A percentile compares a stretch with the other conserved stretches of the same genome.
These are phyloP conservation scores for Multifurca ochricompacta DNA, from an alignment of 768 basidiomycete genomes.

Conservation along the genomic window DNA sequence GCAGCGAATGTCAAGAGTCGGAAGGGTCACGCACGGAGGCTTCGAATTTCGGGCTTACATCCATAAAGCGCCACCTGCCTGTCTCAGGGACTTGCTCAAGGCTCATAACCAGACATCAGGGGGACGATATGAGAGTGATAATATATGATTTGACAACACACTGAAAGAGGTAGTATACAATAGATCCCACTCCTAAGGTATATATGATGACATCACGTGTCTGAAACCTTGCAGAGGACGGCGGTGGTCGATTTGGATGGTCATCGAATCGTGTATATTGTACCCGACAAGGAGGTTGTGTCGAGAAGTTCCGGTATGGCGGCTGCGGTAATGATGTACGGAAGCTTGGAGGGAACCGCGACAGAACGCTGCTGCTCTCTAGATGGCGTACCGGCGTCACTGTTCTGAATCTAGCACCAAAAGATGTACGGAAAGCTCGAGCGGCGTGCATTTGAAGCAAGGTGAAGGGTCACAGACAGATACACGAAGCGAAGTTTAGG, in stretches of 20 bases:
- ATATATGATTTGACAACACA: slow-evolving; percentile 21
- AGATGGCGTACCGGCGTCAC: background rate
- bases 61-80: slow-evolving; percentile 86
- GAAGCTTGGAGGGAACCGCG: background rate
- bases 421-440: background rate
- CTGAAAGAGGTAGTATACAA: slow-evolving; percentile 28
- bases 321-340: background rate
- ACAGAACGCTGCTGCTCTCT: background rate
- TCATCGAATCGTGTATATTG: slow-evolving; percentile 18
- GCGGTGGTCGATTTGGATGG: background rate
- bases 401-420: background rate
- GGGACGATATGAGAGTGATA: background rate
- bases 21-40: slow-evolving; percentile 34
- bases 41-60: slow-evolving; percentile 53
- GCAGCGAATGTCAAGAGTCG: background rate
- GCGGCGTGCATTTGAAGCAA: background rate
- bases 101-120: slow-evolving; percentile 32
- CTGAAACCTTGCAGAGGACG: background rate
- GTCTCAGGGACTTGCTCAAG: slow-evolving; percentile 83
- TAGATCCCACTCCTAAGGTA: slow-evolving; percentile 12
- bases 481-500: background rate
- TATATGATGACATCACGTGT: slow-evolving; percentile 19
- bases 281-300: slow-evolving; percentile 1
- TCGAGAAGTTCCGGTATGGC: background rate
- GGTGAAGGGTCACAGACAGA: background rate